Conservation (phyloP, 768 basidiomycete species). For the Kwoniella dendrophila region DNA sequence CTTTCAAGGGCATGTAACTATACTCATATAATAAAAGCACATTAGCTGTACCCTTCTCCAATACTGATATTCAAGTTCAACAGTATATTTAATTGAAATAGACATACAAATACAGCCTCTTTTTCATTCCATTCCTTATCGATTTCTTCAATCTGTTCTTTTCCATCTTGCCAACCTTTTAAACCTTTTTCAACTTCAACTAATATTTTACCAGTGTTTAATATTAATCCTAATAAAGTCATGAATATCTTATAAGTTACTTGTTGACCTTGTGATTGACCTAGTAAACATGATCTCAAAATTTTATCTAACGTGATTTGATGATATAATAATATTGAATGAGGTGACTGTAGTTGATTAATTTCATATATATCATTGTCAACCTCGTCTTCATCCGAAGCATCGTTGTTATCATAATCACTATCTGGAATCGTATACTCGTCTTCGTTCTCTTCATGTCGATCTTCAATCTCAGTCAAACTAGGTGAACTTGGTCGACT, state of each 20-base stretch:
- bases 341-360: slow-evolving; percentile 37
- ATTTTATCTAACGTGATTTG: slow-evolving; percentile 39
- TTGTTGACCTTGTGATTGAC: slow-evolving; percentile 30
- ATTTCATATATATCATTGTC: slow-evolving; percentile 12
- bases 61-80: background rate
- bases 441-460: slow-evolving; percentile 9
- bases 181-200: slow-evolving; percentile 35
- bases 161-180: slow-evolving; percentile 19
- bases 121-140: slow-evolving; percentile 40
- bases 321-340: slow-evolving; percentile 43
- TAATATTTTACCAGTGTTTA: slow-evolving; percentile 46
- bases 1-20: slow-evolving; percentile 42
- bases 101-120: slow-evolving; percentile 45
- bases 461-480: background rate
- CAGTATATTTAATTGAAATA: too few species aligned
- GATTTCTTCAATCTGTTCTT: slow-evolving; percentile 23
- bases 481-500: slow-evolving; percentile 17
- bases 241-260: slow-evolving; percentile 41
- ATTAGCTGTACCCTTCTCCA: background rate
- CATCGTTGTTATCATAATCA: slow-evolving; percentile 1
- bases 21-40: background rate
- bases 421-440: slow-evolving; percentile 17
- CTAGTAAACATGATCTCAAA: slow-evolving; percentile 32
- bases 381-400: slow-evolving; percentile 12
- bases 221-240: slow-evolving; percentile 34